Evolutionary conservation across 371 early-diverging fungal species (phyloP), one percentile per base, ranked within the genome.

Genomic region (Lichtheimia ornata): DNA sequence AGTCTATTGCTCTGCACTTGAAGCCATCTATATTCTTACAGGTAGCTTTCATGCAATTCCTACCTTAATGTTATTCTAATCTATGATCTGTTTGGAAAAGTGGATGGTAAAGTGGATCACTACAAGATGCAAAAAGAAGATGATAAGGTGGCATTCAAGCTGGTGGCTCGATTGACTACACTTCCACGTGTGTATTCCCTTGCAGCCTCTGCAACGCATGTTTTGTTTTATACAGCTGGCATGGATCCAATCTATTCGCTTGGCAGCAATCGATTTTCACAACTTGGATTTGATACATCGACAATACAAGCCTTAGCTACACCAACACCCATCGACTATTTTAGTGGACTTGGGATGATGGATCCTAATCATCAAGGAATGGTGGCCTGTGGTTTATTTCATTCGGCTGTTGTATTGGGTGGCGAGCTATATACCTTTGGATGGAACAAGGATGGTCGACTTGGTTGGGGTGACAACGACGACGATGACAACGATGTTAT

Each of bases 361-460:
- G 20, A 22, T 15, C 22, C 18, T 1, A 0, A 50, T 11, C 27
- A 50, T 1, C 49, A 49, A 12, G 54, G 54, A 0, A 47, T 28
- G 6, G 49, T 73, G 4, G 56, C 67, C 0, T 80, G 77, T 51
- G 71, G 75, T 1, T 61, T 57, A 0, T 80, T 77, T n/a, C 80
- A 80, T 53, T 74, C 80, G 1, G 71, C 72, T 0, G 73, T 76
- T 5, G 40, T 71, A 11, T 12, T 73, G 1, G 63, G 53, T 1
- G 69, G 70, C 0, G 75, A 74, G 41, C 50, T 80, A 11, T 80
- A 80, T 51, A 80, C 77, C 0, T 80, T 76, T 70, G 80, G 80
- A 1, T 71, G 69, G 66, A 63, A 30, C 7, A 69, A 76, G 43
- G 60, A 71, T 18, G 77, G 77, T 1, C 61, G 71, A 15, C 50